A percentile compares a stretch with the other conserved stretches of the same genome.
Conservation (phyloP, 345 rosid species). For the Eucalyptus erythrocorys region DNA sequence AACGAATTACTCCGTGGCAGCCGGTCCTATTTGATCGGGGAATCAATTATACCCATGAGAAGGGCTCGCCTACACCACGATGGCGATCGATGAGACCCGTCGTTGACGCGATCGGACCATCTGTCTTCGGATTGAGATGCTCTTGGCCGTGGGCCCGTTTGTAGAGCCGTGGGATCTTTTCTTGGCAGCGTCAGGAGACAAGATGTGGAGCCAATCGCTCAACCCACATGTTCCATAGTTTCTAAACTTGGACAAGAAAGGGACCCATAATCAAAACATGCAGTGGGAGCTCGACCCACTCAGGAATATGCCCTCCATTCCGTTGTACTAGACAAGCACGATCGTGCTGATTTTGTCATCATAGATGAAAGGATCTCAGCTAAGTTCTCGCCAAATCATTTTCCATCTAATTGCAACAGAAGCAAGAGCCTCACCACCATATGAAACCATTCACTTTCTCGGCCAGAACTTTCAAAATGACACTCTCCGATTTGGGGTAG, state of each 20-base stretch:
- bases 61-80: background rate
- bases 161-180: background rate
- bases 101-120: background rate
- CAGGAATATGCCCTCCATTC: background rate
- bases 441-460: background rate
- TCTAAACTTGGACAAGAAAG: background rate
- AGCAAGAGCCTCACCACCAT: background rate
- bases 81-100: background rate
- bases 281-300: background rate
- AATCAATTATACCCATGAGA: background rate
- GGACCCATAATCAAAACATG: background rate
- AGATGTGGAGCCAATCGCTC: background rate
- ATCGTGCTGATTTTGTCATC: background rate
- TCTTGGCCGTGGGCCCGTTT: background rate
- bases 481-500: background rate
- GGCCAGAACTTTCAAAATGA: background rate
- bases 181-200: background rate
- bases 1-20: background rate
- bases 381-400: background rate
- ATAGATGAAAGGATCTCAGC: background rate
- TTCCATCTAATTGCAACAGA: background rate
- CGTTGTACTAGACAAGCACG: background rate
- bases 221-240: background rate
- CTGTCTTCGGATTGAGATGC: background rate
- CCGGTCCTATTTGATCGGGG: background rate